Evolutionary conservation across 768 basidiomycete genomes (phyloP).

Genomic region (Mycena galericulata): DNA sequence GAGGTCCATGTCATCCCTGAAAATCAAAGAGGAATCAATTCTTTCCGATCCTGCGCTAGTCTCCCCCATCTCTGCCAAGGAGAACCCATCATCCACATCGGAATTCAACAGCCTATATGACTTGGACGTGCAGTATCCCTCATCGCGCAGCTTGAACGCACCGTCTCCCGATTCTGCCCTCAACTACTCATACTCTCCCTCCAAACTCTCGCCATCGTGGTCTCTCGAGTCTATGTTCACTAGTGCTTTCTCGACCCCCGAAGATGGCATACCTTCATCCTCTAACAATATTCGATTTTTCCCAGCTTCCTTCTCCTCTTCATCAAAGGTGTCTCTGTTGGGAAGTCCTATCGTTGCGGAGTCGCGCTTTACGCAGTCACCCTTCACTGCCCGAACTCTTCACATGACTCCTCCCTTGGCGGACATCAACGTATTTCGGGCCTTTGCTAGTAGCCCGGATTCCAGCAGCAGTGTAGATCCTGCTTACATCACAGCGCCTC

Average conservation of each 20-base stretch:
- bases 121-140: slow-evolving; percentile 23
- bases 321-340: slow-evolving; percentile 1
- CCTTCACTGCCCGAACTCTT: neutral
- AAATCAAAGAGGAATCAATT: neutral
- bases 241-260: slow-evolving; percentile 5
- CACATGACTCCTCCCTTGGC: neutral
- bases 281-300: slow-evolving; percentile 1
- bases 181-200: slow-evolving; percentile 13
- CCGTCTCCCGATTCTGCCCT: slow-evolving; percentile 4
- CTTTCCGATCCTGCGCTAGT: neutral
- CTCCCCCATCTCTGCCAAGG: neutral
- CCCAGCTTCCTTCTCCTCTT: slow-evolving; percentile 16
- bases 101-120: slow-evolving; percentile 29
- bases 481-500: slow-evolving; percentile 19
- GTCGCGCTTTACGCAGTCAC: neutral
- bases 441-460: neutral
- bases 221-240: slow-evolving; percentile 23
- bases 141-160: slow-evolving; percentile 19
- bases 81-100: neutral
- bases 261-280: neutral
- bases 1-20: slow-evolving; percentile 26
- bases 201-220: slow-evolving; percentile 21
- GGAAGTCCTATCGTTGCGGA: slow-evolving; percentile 12
- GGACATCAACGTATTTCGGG: slow-evolving; percentile 10
- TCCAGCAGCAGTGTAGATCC: slow-evolving; percentile 11